phyloP scores from a whole-genome alignment of 2,329 filamentous ascomycete genomes.

The Phialophora tarda region DNA sequence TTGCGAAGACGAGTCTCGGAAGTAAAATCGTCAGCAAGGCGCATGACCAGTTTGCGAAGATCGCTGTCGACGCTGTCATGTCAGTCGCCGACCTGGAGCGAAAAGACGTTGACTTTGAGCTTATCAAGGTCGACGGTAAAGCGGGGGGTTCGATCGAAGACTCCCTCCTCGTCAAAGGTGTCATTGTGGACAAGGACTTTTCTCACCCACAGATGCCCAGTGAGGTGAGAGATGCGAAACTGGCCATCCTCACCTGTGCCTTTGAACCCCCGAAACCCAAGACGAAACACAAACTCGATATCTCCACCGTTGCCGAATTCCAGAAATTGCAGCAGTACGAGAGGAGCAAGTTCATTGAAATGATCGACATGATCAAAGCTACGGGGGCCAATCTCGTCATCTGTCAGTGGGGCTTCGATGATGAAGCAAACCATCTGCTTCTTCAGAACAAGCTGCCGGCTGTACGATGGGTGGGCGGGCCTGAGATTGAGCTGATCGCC shows the following conservation, averaged over 20 bases:
- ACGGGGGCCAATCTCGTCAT: constrained; percentile 97
- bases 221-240: constrained; percentile 92
- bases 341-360: constrained; percentile 93
- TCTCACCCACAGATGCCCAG: constrained; percentile 99
- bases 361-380: constrained; percentile 98
- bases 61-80: constrained; percentile 94
- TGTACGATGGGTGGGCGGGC: constrained; percentile 96
- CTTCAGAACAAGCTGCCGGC: constrained; percentile 95
- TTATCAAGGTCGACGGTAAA: constrained; percentile 99
- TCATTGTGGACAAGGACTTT: constrained; percentile 99
- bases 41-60: constrained; percentile 96
- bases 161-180: constrained; percentile 91
- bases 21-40: constrained; percentile 99
- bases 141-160: constrained; percentile 93
- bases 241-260: constrained; percentile 95
- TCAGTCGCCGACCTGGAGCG: constrained; percentile 95
- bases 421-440: constrained; percentile 96
- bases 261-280: constrained; percentile 99
- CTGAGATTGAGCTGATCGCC: constrained; percentile 97
- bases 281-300: constrained; percentile 99
- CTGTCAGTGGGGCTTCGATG: constrained; percentile 99
- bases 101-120: constrained; percentile 96
- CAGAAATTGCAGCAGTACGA: constrained; percentile 97
- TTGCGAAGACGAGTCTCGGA: constrained; percentile 92
- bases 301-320: constrained; percentile 96